Conservation (phyloP, 1,284 basidiomycete genomes). For the Moesziomyces antarcticus region DNA sequence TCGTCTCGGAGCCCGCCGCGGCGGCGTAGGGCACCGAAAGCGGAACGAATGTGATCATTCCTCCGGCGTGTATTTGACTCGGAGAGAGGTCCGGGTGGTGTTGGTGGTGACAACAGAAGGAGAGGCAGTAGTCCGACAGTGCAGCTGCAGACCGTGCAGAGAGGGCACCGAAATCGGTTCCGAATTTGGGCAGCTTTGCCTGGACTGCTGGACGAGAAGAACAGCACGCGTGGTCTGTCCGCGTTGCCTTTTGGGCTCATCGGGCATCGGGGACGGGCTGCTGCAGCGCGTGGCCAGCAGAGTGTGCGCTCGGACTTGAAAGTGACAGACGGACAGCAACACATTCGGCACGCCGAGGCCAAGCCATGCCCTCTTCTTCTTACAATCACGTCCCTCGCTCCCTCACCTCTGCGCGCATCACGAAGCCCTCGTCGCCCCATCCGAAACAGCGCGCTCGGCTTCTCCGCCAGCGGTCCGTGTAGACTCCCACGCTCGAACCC, state of each 20-base stretch:
- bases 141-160: not conserved
- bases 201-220: not conserved
- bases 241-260: no score
- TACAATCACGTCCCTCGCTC: no score
- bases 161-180: not conserved
- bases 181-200: not conserved
- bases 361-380: no score
- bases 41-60: slow-evolving; percentile 59
- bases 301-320: slow-evolving; percentile 10
- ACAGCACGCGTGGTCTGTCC: not conserved
- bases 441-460: no score
- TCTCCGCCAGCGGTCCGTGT: no score
- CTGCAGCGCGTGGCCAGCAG: slow-evolving; percentile 8
- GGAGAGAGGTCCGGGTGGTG: not conserved
- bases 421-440: no score
- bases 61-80: not conserved
- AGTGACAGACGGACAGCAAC: slow-evolving; percentile 5
- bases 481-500: no score
- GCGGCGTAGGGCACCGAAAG: slow-evolving; percentile 55
- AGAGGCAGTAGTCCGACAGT: not conserved
- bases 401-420: no score
- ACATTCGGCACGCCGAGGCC: not conserved
- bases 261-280: slow-evolving; percentile 5
- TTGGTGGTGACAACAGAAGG: not conserved
- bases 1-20: slow-evolving; percentile 14